phyloP scores from a whole-genome alignment of 768 basidiomycete species.

The Tylopilus felleus region DNA sequence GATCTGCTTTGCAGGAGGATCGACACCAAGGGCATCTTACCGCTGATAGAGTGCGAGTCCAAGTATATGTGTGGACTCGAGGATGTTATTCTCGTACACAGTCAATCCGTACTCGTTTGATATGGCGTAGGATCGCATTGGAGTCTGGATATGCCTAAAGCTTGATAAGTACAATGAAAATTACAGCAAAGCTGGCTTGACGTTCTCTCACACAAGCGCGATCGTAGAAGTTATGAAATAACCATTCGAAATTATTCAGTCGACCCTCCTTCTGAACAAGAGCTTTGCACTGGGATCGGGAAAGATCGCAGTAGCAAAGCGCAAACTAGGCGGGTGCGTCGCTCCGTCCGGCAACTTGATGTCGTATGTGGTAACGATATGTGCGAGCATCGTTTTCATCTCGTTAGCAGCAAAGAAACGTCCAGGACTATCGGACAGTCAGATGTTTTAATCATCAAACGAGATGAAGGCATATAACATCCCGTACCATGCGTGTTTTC shows the following conservation, averaged over 20 bases:
- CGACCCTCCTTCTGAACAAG: background rate
- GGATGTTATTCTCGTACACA: constrained; percentile 7
- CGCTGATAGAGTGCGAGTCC: background rate
- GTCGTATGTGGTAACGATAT: constrained; percentile 2
- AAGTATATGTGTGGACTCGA: background rate
- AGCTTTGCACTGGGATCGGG: background rate
- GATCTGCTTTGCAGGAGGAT: constrained; percentile 8
- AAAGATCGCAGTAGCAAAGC: background rate
- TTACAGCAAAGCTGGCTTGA: no score
- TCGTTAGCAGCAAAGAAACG: background rate
- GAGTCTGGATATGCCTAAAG: no score
- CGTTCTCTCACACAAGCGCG: no score
- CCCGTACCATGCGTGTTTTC: constrained; percentile 13
- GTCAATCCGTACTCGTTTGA: background rate
- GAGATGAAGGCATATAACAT: background rate
- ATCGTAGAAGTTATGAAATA: no score
- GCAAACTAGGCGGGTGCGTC: background rate
- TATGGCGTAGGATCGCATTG: no score
- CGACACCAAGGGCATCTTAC: constrained; percentile 2
- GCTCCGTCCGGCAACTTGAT: constrained; percentile 1
- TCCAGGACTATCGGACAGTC: background rate
- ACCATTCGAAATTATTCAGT: background rate
- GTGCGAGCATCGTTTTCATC: background rate
- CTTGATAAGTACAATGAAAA: no score
- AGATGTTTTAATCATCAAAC: background rate